These are phyloP conservation scores for Castanospermum australe DNA, from an alignment of 306 rosid genomes.

Conservation along the genomic window DNA sequence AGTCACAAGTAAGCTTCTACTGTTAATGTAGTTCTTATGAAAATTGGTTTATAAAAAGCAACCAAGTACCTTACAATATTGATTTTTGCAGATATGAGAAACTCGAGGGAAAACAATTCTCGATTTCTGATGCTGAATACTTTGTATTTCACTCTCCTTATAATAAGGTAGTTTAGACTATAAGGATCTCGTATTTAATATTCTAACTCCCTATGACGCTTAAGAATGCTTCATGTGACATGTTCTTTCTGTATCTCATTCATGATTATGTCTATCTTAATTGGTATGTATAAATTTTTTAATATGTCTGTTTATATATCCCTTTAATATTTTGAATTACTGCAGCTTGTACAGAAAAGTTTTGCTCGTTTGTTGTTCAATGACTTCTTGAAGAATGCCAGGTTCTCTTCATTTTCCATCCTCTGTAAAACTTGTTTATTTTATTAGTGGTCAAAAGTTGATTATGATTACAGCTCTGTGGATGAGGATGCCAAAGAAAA, in stretches of 20 bases:
- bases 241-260: neutral
- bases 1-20: conserved; percentile 62
- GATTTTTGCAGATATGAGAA: conserved; percentile 65
- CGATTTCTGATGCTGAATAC: conserved; percentile 70
- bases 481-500: conserved; percentile 69
- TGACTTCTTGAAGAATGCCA: conserved; percentile 63
- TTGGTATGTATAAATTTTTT: neutral
- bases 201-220: neutral
- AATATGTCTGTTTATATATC: neutral
- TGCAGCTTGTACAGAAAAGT: conserved; percentile 92
- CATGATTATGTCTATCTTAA: neutral
- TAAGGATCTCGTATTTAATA: neutral
- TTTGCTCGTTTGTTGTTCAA: conserved; percentile 82
- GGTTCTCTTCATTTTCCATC: conserved; percentile 41
- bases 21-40: neutral
- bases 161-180: conserved; percentile 62
- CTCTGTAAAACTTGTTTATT: neutral
- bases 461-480: conserved; percentile 51
- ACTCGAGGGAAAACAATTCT: conserved; percentile 64
- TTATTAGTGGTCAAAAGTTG: conserved; percentile 5
- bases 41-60: neutral
- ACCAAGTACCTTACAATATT: conserved; percentile 23
- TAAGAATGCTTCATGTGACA: conserved; percentile 4
- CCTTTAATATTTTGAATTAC: conserved; percentile 13
- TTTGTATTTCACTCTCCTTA: conserved; percentile 89